phyloP scores from a whole-genome alignment of 805 yeast genomes.

The Candida insectorum region DNA sequence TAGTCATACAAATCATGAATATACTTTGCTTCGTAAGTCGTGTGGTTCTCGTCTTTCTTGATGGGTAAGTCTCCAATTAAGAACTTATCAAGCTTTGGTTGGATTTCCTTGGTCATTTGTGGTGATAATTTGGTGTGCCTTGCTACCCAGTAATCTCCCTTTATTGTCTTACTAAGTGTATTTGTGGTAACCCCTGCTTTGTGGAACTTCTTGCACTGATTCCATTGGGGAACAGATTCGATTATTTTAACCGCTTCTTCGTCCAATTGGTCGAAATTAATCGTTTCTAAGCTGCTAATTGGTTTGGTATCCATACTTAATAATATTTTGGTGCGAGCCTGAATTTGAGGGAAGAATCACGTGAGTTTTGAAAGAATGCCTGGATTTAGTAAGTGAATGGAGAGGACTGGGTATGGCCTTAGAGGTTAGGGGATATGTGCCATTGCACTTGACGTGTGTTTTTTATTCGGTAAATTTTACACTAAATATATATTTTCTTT shows the following conservation, averaged over 20 bases:
- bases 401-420: too few species aligned
- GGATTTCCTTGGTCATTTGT: slow-evolving; percentile 5
- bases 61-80: slow-evolving; percentile 13
- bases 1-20: slow-evolving; percentile 30
- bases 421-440: too few species aligned
- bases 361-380: too few species aligned
- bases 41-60: slow-evolving; percentile 18
- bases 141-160: slow-evolving; percentile 14
- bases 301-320: slow-evolving; percentile 1
- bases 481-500: too few species aligned
- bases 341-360: background rate
- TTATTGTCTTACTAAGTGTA: slow-evolving; percentile 2
- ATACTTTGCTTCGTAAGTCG: slow-evolving; percentile 34
- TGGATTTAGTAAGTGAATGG: too few species aligned
- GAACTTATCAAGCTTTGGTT: slow-evolving; percentile 10
- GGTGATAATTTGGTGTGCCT: slow-evolving; percentile 10
- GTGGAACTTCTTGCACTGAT: slow-evolving; percentile 4
- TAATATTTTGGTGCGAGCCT: background rate
- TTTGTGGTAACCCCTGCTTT: slow-evolving; percentile 2
- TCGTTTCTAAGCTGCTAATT: slow-evolving; percentile 1
- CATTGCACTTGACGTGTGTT: too few species aligned
- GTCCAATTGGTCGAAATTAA: slow-evolving; percentile 1
- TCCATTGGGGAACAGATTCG: slow-evolving; percentile 5
- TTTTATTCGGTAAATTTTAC: too few species aligned
- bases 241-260: background rate